phyloP scores from a whole-genome alignment of 176 grass and related monocot genomes.

The Neostapfia colusana region DNA sequence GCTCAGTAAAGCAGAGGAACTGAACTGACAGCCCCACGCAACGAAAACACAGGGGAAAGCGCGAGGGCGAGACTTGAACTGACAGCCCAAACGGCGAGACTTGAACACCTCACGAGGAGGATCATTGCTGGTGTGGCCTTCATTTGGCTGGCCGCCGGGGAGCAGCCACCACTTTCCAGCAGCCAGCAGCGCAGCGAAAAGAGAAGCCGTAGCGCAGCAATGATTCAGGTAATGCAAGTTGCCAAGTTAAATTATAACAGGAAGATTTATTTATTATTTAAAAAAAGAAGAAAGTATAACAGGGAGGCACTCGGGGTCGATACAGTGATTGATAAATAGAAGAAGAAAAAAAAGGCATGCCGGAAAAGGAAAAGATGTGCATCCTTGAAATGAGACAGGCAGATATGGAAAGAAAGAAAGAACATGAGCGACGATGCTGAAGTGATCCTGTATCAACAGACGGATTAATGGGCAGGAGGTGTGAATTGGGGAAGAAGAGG shows the following conservation, averaged over 20 bases:
- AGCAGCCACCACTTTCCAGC: slow-evolving; percentile 11
- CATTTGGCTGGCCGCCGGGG: slow-evolving; percentile 13
- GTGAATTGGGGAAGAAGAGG: background rate
- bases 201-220: slow-evolving; percentile 23
- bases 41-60: slow-evolving; percentile 8
- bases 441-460: no score
- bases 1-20: background rate
- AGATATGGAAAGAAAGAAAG: background rate
- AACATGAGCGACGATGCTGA: no score
- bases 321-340: background rate
- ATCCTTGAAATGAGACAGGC: slow-evolving; percentile 49
- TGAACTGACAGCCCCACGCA: slow-evolving; percentile 25
- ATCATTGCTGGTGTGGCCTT: background rate
- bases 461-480: no score
- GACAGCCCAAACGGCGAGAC: background rate
- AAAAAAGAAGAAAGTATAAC: no score
- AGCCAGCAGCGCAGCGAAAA: background rate
- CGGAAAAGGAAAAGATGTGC: slow-evolving; percentile 55
- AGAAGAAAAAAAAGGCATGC: slow-evolving; percentile 33
- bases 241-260: slow-evolving; percentile 27
- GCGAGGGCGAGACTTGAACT: no score
- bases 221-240: slow-evolving; percentile 44
- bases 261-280: no score
- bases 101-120: background rate
- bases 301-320: background rate